These are phyloP conservation scores for Metarhizium guizhouense DNA, from an alignment of 2,329 filamentous ascomycete genomes.

Conservation along the genomic window DNA sequence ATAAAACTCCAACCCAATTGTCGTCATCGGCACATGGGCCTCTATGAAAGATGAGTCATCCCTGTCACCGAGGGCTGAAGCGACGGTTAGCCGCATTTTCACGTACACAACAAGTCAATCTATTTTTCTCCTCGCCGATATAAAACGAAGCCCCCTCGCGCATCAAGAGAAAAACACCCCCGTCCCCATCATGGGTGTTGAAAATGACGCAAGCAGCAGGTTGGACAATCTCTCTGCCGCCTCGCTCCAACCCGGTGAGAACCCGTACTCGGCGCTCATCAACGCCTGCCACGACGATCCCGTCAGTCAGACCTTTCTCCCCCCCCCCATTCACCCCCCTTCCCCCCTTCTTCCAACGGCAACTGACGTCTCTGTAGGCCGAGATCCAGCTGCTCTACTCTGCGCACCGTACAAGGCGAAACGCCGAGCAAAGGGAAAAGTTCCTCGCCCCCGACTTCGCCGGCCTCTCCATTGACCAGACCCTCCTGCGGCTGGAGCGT, in stretches of 20 bases:
- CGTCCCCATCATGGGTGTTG: background rate
- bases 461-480: conserved; percentile 67
- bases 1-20: too few species aligned
- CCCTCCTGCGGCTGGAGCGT: conserved; percentile 61
- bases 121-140: too few species aligned
- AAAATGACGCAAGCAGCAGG: conserved; percentile 37
- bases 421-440: conserved; percentile 64
- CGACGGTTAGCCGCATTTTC: too few species aligned
- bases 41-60: too few species aligned
- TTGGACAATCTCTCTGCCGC: conserved; percentile 47
- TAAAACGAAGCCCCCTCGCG: too few species aligned
- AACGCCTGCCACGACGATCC: conserved; percentile 55
- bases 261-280: conserved; percentile 71
- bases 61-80: too few species aligned
- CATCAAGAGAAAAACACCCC: too few species aligned
- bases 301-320: conserved; percentile 35
- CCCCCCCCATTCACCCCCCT: too few species aligned
- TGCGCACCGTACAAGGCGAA: conserved; percentile 65
- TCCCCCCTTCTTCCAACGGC: too few species aligned
- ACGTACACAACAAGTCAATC: too few species aligned
- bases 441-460: conserved; percentile 60
- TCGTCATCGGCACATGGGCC: too few species aligned
- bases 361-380: conserved; percentile 29
- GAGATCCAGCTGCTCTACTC: conserved; percentile 66
- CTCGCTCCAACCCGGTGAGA: conserved; percentile 44